phyloP scores from a whole-genome alignment of 2,329 filamentous ascomycete genomes.

The Diplodia mutila region DNA sequence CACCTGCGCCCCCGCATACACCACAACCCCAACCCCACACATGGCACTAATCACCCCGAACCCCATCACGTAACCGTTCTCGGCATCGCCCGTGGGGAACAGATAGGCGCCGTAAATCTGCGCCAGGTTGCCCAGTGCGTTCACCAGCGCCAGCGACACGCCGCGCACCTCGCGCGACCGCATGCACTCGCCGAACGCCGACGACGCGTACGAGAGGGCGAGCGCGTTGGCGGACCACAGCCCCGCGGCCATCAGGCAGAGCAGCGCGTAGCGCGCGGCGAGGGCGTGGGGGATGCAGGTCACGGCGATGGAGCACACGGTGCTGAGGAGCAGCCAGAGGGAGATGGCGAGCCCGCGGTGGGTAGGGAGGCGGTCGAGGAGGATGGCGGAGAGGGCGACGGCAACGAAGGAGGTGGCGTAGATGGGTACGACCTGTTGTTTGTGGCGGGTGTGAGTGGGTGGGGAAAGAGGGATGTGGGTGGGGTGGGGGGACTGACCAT shows the following conservation, averaged over 20 bases:
- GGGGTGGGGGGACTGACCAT: slow-evolving; percentile 40
- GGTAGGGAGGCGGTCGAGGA: slow-evolving; percentile 51
- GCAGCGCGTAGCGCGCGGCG: slow-evolving; percentile 57
- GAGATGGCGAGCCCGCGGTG: slow-evolving; percentile 56
- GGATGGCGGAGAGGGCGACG: slow-evolving; percentile 52
- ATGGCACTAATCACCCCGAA: slow-evolving; percentile 41
- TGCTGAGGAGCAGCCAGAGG: slow-evolving; percentile 50
- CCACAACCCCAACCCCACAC: slow-evolving; percentile 37
- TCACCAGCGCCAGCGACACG: slow-evolving; percentile 58
- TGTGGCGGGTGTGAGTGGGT: not conserved
- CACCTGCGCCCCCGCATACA: slow-evolving; percentile 39
- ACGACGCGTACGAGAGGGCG: slow-evolving; percentile 56
- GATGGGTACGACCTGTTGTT: slow-evolving; percentile 49
- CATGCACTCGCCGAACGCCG: slow-evolving; percentile 49
- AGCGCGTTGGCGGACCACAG: slow-evolving; percentile 59
- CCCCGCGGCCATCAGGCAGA: slow-evolving; percentile 61
- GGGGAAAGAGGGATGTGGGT: no score
- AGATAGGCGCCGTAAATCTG: slow-evolving; percentile 60
- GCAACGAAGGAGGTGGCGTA: slow-evolving; percentile 58
- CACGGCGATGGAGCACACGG: slow-evolving; percentile 40
- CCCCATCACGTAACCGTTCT: slow-evolving; percentile 46
- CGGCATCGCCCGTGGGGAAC: slow-evolving; percentile 54
- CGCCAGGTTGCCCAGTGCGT: slow-evolving; percentile 58
- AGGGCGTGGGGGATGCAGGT: slow-evolving; percentile 52
- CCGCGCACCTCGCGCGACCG: slow-evolving; percentile 57